These are phyloP conservation scores for Nigrospora oryzae DNA, from an alignment of 2,329 filamentous ascomycete genomes.

Conservation along the genomic window DNA sequence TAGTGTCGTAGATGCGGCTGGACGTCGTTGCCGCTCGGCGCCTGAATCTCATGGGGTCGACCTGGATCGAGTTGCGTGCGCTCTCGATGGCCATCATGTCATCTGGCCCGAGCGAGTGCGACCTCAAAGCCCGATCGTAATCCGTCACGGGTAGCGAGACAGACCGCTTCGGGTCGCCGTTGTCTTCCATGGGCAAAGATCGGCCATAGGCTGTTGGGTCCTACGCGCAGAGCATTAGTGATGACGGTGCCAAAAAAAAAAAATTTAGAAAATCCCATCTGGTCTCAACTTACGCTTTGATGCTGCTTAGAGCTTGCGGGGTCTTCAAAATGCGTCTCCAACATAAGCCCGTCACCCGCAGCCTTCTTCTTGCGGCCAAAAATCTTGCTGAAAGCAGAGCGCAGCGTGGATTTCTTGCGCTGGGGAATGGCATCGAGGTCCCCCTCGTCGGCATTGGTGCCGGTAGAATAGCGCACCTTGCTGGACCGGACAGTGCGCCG, in stretches of 20 bases:
- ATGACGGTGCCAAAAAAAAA: neutral
- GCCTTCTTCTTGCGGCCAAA: conserved; percentile 50
- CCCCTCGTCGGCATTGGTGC: conserved; percentile 31
- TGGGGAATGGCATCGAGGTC: conserved; percentile 27
- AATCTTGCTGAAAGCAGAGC: conserved; percentile 45
- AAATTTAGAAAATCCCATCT: too few species aligned
- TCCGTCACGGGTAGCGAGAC: conserved; percentile 52
- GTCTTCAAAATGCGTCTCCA: conserved; percentile 17
- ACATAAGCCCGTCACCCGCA: conserved; percentile 20
- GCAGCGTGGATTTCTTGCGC: conserved; percentile 50
- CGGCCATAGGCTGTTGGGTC: conserved; percentile 7
- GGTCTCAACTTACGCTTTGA: conserved; percentile 36
- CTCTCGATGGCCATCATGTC: conserved; percentile 45
- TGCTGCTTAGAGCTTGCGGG: conserved; percentile 27
- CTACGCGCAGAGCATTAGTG: neutral
- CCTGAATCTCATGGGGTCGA: conserved; percentile 28
- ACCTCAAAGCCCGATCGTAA: conserved; percentile 50
- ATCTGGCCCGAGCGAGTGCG: conserved; percentile 50
- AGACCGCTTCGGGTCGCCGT: conserved; percentile 40
- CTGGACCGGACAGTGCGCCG: conserved; percentile 28
- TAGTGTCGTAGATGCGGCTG: conserved; percentile 28
- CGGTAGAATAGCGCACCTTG: conserved; percentile 36
- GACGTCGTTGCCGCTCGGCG: conserved; percentile 32
- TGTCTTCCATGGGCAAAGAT: conserved; percentile 16
- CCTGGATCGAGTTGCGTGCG: conserved; percentile 43